Evolutionary conservation across 2,329 filamentous ascomycete genomes (phyloP).

Genomic region (Venturia effusa): DNA sequence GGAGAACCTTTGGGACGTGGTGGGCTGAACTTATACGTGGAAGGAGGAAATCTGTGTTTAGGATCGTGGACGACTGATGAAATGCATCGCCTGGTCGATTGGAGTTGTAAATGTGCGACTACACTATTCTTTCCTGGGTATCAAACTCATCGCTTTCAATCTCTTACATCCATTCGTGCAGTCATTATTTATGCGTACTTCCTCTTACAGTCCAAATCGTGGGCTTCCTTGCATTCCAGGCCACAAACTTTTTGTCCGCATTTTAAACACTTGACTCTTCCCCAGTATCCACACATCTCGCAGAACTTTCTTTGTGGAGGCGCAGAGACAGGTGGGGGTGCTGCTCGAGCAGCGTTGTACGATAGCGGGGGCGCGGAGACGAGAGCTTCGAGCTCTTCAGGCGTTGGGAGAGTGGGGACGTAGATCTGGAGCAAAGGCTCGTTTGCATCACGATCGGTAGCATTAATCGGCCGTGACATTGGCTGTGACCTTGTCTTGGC

Average conservation of each 20-base stretch:
- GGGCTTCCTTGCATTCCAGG: conserved; percentile 60
- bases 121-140: background rate
- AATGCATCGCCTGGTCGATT: background rate
- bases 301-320: conserved; percentile 57
- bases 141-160: background rate
- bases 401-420: conserved; percentile 47
- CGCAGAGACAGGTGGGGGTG: conserved; percentile 24
- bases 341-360: conserved; percentile 51
- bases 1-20: too few relatives aligned
- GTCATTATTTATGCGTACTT: background rate
- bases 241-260: conserved; percentile 72
- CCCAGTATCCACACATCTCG: conserved; percentile 76
- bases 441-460: conserved; percentile 12
- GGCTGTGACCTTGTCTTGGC: background rate
- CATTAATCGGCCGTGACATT: too few relatives aligned
- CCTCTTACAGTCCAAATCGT: conserved; percentile 33
- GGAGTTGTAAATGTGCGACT: background rate
- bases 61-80: too few relatives aligned
- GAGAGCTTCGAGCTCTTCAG: conserved; percentile 53
- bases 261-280: conserved; percentile 62
- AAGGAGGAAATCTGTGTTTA: too few relatives aligned
- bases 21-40: too few relatives aligned
- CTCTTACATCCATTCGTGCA: background rate
- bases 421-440: conserved; percentile 49
- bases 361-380: conserved; percentile 54